phyloP scores from a whole-genome alignment of 208 protist species.

The Acanthamoeba royreba region DNA sequence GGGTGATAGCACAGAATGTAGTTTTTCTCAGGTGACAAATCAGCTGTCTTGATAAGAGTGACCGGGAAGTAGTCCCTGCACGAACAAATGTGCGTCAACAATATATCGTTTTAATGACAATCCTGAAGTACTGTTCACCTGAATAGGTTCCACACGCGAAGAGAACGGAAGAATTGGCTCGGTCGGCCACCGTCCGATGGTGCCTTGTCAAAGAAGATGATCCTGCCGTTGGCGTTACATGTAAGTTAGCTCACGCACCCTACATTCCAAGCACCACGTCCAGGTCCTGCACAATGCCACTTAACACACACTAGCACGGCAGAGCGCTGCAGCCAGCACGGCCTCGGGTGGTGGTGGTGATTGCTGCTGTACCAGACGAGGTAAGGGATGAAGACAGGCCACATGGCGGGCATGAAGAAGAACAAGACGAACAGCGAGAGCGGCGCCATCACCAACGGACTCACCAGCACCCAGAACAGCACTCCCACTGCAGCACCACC shows the following conservation, averaged over 20 bases:
- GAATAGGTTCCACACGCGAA: slow-evolving; percentile 47
- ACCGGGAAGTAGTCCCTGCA: slow-evolving; percentile 59
- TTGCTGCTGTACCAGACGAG: background rate
- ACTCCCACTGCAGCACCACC: no score
- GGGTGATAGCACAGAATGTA: slow-evolving; percentile 63
- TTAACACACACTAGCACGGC: background rate
- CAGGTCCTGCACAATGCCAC: no score
- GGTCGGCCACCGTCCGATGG: slow-evolving; percentile 18
- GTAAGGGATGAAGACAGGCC: background rate
- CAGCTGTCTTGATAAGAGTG: slow-evolving; percentile 42
- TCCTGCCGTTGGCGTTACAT: no score
- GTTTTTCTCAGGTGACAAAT: slow-evolving; percentile 52
- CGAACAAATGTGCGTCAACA: background rate
- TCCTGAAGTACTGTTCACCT: background rate
- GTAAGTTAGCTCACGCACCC: no score
- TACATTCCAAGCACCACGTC: no score
- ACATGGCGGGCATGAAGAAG: background rate
- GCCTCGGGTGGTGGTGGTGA: no score
- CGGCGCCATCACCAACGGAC: background rate
- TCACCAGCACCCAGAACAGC: background rate
- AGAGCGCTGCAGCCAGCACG: background rate
- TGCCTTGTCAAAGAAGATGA: slow-evolving; percentile 33
- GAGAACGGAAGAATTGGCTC: background rate
- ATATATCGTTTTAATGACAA: background rate
- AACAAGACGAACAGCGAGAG: background rate